Evolutionary conservation across 768 basidiomycete genomes (phyloP).

Genomic region (Xanthoconium purpureum): DNA sequence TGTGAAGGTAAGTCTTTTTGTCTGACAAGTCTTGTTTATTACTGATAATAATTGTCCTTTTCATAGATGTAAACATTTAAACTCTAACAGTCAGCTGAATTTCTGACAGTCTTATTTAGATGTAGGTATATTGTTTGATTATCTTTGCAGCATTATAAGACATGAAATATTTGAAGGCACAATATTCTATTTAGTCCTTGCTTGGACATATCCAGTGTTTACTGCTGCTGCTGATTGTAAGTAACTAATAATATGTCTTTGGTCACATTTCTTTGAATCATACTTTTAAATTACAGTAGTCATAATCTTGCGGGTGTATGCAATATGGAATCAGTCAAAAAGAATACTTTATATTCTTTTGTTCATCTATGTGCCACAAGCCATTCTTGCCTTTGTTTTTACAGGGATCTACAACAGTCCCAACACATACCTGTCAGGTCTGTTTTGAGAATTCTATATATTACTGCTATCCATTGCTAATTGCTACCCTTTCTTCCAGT

Average conservation of each 20-base stretch:
- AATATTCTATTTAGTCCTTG: background rate
- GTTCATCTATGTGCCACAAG: background rate
- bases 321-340: background rate
- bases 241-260: background rate
- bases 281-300: background rate
- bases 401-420: background rate
- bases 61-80: background rate
- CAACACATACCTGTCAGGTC: background rate
- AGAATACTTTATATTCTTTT: background rate
- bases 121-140: conserved; percentile 1
- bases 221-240: background rate
- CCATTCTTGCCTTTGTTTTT: background rate
- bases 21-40: too few relatives aligned
- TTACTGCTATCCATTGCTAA: too few relatives aligned
- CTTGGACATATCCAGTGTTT: background rate
- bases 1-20: background rate
- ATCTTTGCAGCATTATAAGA: background rate
- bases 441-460: background rate
- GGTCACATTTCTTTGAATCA: too few relatives aligned
- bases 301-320: background rate
- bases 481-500: too few relatives aligned
- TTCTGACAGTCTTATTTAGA: background rate
- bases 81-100: too few relatives aligned
- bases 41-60: too few relatives aligned
- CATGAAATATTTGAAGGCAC: background rate